Evolutionary conservation across 352 stramenopile genomes (phyloP).

Genomic region (Phytophthora tentaculata): DNA sequence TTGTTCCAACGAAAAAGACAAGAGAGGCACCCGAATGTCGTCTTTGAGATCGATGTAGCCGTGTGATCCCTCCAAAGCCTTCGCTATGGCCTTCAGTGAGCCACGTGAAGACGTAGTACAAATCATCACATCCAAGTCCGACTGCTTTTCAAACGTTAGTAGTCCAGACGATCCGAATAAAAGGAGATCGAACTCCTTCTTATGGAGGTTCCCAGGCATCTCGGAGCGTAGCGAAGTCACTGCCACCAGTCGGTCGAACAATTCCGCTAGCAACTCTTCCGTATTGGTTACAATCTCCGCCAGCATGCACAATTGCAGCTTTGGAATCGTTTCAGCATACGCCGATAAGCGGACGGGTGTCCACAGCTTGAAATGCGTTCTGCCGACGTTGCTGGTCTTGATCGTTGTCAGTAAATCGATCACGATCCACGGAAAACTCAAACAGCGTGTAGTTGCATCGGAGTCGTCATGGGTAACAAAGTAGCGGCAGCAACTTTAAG

Average conservation of each 20-base stretch:
- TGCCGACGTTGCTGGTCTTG: slow-evolving; percentile 31
- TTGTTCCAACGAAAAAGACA: slow-evolving; percentile 67
- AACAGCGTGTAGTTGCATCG: slow-evolving; percentile 31
- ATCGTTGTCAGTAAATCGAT: slow-evolving; percentile 59
- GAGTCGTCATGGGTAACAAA: slow-evolving; percentile 62
- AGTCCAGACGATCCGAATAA: slow-evolving; percentile 77
- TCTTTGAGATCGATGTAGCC: slow-evolving; percentile 52
- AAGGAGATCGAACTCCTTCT: slow-evolving; percentile 50
- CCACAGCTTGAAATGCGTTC: slow-evolving; percentile 32
- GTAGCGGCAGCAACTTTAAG: slow-evolving; percentile 71
- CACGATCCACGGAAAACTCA: slow-evolving; percentile 84
- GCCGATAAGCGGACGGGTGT: slow-evolving; percentile 29
- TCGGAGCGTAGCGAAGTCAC: slow-evolving; percentile 49
- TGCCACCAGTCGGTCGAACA: slow-evolving; percentile 74
- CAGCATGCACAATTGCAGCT: slow-evolving; percentile 68
- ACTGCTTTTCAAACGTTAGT: slow-evolving; percentile 80
- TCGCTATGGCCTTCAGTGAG: slow-evolving; percentile 41
- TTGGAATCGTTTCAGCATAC: slow-evolving; percentile 47
- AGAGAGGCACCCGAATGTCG: slow-evolving; percentile 61
- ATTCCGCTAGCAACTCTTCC: slow-evolving; percentile 55
- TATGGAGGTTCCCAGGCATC: slow-evolving; percentile 49
- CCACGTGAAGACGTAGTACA: slow-evolving; percentile 22
- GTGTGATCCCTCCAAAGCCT: slow-evolving; percentile 36
- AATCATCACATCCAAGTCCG: slow-evolving; percentile 76
- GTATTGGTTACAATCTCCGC: slow-evolving; percentile 54